A percentile compares a stretch with the other conserved stretches of the same genome.
These are phyloP conservation scores for Vaccinium macrocarpon DNA, from an alignment of 148 eudicot genomes.

Conservation along the genomic window DNA sequence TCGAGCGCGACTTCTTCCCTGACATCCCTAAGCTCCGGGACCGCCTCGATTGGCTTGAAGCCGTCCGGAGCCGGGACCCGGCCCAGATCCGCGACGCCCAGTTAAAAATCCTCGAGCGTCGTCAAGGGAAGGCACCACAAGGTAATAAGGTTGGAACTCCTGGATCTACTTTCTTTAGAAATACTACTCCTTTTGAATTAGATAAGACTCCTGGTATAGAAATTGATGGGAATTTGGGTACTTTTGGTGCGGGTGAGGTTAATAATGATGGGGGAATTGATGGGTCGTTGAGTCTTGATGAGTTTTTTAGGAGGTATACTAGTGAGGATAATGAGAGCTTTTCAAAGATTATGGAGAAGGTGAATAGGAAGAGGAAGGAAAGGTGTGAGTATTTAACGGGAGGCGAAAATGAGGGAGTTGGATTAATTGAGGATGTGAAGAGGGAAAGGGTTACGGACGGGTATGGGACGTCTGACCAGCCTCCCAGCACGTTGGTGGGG, in stretches of 20 bases:
- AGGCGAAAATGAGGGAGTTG: slow-evolving; percentile 48
- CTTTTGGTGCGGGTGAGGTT: not conserved
- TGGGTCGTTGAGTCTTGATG: slow-evolving; percentile 49
- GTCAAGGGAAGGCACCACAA: slow-evolving; percentile 28
- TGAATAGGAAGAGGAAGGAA: slow-evolving; percentile 79
- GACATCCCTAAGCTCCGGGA: slow-evolving; percentile 93
- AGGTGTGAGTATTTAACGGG: slow-evolving; percentile 66
- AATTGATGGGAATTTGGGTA: slow-evolving; percentile 18
- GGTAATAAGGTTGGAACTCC: slow-evolving; percentile 56
- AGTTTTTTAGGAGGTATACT: slow-evolving; percentile 75
- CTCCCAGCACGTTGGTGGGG: slow-evolving; percentile 62
- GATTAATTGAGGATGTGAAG: slow-evolving; percentile 60
- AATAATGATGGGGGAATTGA: slow-evolving; percentile 30
- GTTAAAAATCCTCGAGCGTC: slow-evolving; percentile 80
- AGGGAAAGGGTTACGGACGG: slow-evolving; percentile 80
- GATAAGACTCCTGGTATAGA: slow-evolving; percentile 41
- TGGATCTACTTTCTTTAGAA: slow-evolving; percentile 58
- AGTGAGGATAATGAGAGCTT: slow-evolving; percentile 95
- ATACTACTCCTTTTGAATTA: slow-evolving; percentile 55
- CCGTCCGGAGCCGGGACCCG: slow-evolving; percentile 67
- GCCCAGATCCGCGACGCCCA: slow-evolving; percentile 83
- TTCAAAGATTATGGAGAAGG: slow-evolving; percentile 62
- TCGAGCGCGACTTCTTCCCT: slow-evolving; percentile 93
- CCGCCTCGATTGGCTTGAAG: slow-evolving; percentile 92
- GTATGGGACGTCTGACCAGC: slow-evolving; percentile 87